These are phyloP conservation scores for Poronia punctata DNA, from an alignment of 495 filamentous ascomycete species.

Conservation along the genomic window DNA sequence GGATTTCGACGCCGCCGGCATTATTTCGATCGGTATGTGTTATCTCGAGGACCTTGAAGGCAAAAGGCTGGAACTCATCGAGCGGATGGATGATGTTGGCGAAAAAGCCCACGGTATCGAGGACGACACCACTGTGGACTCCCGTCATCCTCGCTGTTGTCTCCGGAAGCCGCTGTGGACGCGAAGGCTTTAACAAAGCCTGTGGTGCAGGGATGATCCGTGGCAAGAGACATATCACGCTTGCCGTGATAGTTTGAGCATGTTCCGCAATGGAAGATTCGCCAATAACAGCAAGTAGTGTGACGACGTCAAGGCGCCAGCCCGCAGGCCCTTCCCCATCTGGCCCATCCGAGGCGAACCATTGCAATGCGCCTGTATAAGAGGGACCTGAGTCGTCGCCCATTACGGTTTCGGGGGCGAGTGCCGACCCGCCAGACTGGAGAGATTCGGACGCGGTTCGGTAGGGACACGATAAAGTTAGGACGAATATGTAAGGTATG, in stretches of 20 bases:
- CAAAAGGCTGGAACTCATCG: slow-evolving; percentile 38
- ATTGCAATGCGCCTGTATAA: slow-evolving; percentile 11
- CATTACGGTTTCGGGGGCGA: slow-evolving; percentile 12
- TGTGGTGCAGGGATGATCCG: slow-evolving; percentile 63
- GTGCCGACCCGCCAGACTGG: slow-evolving; percentile 2
- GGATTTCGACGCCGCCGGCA: slow-evolving; percentile 15
- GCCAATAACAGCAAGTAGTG: slow-evolving; percentile 57
- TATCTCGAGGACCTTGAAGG: slow-evolving; percentile 43
- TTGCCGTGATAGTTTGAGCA: slow-evolving; percentile 50
- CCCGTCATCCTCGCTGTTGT: slow-evolving; percentile 47
- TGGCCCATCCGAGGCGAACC: slow-evolving; percentile 33
- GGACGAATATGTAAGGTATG: too few relatives aligned
- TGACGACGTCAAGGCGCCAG: slow-evolving; percentile 56
- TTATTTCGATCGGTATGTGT: slow-evolving; percentile 27
- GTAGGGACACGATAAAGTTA: too few relatives aligned
- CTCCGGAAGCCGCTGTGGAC: slow-evolving; percentile 50
- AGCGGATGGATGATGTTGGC: slow-evolving; percentile 53
- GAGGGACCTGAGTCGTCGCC: slow-evolving; percentile 6
- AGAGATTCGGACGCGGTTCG: background rate
- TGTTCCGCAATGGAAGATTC: slow-evolving; percentile 52
- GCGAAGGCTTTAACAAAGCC: slow-evolving; percentile 49
- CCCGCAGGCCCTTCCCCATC: slow-evolving; percentile 24
- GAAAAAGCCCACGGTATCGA: slow-evolving; percentile 54
- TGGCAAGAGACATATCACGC: slow-evolving; percentile 49
- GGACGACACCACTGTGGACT: slow-evolving; percentile 48